Conservation (phyloP, 2,329 filamentous ascomycete genomes). For the Claviceps sorghi region DNA sequence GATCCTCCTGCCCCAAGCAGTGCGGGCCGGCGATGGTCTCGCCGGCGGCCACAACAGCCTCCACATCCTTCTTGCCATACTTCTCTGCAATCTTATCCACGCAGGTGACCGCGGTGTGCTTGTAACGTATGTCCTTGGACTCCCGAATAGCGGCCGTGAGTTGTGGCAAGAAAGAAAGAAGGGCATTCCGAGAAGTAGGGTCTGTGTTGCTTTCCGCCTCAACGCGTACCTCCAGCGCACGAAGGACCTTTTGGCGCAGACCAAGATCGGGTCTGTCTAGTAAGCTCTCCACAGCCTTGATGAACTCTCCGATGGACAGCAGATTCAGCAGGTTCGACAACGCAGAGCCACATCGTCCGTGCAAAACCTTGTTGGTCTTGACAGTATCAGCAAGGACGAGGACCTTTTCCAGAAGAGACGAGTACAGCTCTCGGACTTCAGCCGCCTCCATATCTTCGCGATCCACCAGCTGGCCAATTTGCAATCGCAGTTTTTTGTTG, state of each 20-base stretch:
- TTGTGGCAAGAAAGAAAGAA: conserved; percentile 67
- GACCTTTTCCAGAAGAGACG: conserved; percentile 50
- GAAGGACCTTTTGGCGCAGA: conserved; percentile 64
- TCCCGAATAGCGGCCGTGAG: conserved; percentile 63
- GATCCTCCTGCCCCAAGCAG: conserved; percentile 61
- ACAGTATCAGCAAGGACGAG: conserved; percentile 51
- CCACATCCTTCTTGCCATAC: conserved; percentile 82
- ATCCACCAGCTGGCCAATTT: conserved; percentile 42
- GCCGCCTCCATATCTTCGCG: conserved; percentile 50
- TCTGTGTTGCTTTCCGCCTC: conserved; percentile 59
- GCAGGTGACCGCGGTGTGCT: conserved; percentile 74
- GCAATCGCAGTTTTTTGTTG: conserved; percentile 39
- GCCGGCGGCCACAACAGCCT: conserved; percentile 61
- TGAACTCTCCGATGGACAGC: conserved; percentile 74
- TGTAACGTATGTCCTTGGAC: conserved; percentile 58
- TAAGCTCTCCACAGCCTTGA: conserved; percentile 72
- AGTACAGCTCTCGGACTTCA: conserved; percentile 56
- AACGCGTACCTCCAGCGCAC: conserved; percentile 67
- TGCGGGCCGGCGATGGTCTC: conserved; percentile 60
- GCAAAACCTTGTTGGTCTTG: conserved; percentile 39
- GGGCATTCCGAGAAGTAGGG: conserved; percentile 47
- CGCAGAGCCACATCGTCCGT: conserved; percentile 49
- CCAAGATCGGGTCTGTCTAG: conserved; percentile 62
- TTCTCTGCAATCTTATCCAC: conserved; percentile 89
- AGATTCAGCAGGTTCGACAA: conserved; percentile 71